These are phyloP conservation scores for Saccharomyces eubayanus DNA, from an alignment of 805 yeast species.

Conservation along the genomic window DNA sequence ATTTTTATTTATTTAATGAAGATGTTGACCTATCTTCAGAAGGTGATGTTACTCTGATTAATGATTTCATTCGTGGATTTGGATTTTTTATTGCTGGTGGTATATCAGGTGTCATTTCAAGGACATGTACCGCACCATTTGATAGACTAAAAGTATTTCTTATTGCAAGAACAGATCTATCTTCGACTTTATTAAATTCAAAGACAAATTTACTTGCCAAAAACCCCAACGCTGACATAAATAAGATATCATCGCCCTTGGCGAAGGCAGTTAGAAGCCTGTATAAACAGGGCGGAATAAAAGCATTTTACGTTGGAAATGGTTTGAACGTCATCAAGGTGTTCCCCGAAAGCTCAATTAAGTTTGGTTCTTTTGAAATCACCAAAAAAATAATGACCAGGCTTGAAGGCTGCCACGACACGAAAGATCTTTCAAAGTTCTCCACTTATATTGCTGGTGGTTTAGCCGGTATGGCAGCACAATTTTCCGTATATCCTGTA, in stretches of 20 bases:
- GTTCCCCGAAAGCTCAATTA: conserved; percentile 95
- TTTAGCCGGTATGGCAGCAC: conserved; percentile 89
- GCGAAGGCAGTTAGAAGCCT: conserved; percentile 71
- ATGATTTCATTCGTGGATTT: conserved; percentile 71
- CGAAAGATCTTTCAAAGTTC: conserved; percentile 57
- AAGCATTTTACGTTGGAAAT: conserved; percentile 88
- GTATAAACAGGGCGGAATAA: conserved; percentile 82
- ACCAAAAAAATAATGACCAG: conserved; percentile 66
- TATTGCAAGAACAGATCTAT: conserved; percentile 80
- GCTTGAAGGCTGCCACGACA: conserved; percentile 68
- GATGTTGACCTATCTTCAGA: conserved; percentile 79
- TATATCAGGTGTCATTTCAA: conserved; percentile 85
- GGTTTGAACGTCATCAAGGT: conserved; percentile 90
- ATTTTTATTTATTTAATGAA: conserved; percentile 50
- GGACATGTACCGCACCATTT: conserved; percentile 95
- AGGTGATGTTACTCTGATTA: conserved; percentile 82
- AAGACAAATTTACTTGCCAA: conserved; percentile 39
- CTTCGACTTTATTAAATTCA: conserved; percentile 59
- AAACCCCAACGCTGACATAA: conserved; percentile 31
- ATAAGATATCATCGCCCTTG: conserved; percentile 63
- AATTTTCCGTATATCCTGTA: conserved; percentile 86
- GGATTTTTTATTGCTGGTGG: conserved; percentile 96
- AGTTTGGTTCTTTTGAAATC: conserved; percentile 90
- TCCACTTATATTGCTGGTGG: conserved; percentile 94
- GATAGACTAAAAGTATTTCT: conserved; percentile 90